Base-by-base conservation (phyloP, 2,329 filamentous ascomycete genomes). In the Capronia americana region DNA sequence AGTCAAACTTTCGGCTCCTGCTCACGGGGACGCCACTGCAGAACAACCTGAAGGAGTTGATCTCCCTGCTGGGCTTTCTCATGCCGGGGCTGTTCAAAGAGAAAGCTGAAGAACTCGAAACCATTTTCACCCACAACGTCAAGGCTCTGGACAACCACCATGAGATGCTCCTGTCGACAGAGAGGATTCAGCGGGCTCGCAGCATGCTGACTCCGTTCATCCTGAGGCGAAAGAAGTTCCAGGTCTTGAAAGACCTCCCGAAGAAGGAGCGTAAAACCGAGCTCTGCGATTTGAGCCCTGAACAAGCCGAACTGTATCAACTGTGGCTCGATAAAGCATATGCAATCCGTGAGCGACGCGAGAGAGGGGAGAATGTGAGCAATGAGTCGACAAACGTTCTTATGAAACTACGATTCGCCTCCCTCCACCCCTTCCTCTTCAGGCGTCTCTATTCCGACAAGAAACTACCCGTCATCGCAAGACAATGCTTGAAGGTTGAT, bases 141-240 rank as follows among this genome's bases (percentile, higher is more conserved):
- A 93, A 91, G 61, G 91, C 93, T 23, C 89, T 89, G 44, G 87
- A 90, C 64, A 89, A 80, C 24, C 83, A 85, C 14, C 87, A 97
- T 75, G 91, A 91, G 24, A 91, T 92, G 1, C 85, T 98, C 11
- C 82, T 99, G 1, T 96, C 95, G 24, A 90, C 88, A 53, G 92
- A 97, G 76, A 90, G 95, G 50, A 95, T 98, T 64, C 87, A 88
- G 64, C 87, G 93, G 53, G 95, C 95, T 1, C 89, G 93, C 62
- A 92, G 91, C 0, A 99, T 99, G 83, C 87, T 99, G 74, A 92
- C 93, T 26, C 95, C 95, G 0, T 99, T 99, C 75, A 95, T 99
- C 61, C 82, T 99, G 2, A 92, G 96, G 69, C 87, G 95, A 7
- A 94, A 95, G 80, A 99, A 99, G 81, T 88, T 92, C 57, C 93